A percentile compares a stretch with the other conserved stretches of the same genome.
Evolutionary conservation across 495 filamentous ascomycete species (phyloP).

Genomic region (Delitschia confertaspora): DNA sequence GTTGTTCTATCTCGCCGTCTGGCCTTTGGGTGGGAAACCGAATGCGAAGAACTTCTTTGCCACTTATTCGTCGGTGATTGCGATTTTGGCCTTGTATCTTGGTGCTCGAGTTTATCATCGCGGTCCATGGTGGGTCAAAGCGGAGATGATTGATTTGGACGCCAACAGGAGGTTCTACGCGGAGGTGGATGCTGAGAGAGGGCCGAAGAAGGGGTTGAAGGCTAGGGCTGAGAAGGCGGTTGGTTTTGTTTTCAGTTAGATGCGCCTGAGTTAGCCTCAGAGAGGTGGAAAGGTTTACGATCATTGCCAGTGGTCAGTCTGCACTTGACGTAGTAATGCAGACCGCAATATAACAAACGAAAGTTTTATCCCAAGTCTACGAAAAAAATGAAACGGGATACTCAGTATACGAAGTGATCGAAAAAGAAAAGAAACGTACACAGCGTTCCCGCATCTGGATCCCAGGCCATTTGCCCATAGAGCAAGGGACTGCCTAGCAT

Average conservation of each 20-base stretch:
- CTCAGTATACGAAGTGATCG: too few species aligned
- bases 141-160: slow-evolving; percentile 23
- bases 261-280: too few species aligned
- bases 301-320: too few species aligned
- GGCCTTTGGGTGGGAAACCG: slow-evolving; percentile 14
- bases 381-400: too few species aligned
- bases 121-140: slow-evolving; percentile 23
- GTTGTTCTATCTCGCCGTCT: slow-evolving; percentile 28
- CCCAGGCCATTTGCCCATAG: too few species aligned
- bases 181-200: slow-evolving; percentile 13
- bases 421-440: too few species aligned
- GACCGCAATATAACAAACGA: too few species aligned
- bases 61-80: slow-evolving; percentile 22
- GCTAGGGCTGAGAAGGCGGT: background rate
- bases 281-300: too few species aligned
- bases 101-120: slow-evolving; percentile 25
- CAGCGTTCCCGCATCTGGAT: too few species aligned
- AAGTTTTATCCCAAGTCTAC: too few species aligned
- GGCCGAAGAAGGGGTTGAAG: slow-evolving; percentile 11
- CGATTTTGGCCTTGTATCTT: slow-evolving; percentile 25
- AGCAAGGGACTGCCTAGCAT: too few species aligned
- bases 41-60: slow-evolving; percentile 27
- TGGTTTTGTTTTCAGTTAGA: slow-evolving; percentile 14
- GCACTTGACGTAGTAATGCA: too few species aligned
- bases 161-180: slow-evolving; percentile 22